A percentile compares a stretch with the other conserved stretches of the same genome.
Evolutionary conservation across 169 alveolate species (phyloP).

Genomic region (Cardiosporidium cionae): DNA sequence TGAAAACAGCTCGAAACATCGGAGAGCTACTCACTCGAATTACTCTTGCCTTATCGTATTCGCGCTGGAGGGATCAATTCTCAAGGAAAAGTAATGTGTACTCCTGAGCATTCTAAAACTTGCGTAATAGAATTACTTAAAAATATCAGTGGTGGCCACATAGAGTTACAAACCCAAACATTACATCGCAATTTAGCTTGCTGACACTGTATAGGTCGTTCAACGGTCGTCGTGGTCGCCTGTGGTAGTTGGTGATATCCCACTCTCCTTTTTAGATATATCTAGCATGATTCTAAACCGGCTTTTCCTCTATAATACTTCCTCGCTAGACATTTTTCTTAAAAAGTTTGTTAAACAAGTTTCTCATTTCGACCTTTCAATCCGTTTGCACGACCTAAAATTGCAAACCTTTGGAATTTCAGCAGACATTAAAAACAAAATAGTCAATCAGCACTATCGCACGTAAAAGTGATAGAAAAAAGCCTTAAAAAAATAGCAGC

Average conservation of each 20-base stretch:
- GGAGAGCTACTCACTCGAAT: no score
- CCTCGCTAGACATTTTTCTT: slow-evolving; percentile 42
- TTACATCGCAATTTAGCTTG: no score
- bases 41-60: background rate
- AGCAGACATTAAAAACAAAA: slow-evolving; percentile 14
- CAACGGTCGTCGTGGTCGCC: slow-evolving; percentile 36
- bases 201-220: no score
- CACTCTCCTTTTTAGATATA: slow-evolving; percentile 30
- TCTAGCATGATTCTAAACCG: slow-evolving; percentile 33
- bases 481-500: no score
- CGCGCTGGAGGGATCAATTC: background rate
- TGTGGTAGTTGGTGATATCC: slow-evolving; percentile 40
- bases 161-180: no score
- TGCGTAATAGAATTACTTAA: no score
- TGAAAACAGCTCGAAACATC: no score
- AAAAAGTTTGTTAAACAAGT: slow-evolving; percentile 34
- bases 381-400: slow-evolving; percentile 29
- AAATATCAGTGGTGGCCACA: no score
- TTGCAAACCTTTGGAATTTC: slow-evolving; percentile 37
- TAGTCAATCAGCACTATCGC: no score
- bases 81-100: background rate
- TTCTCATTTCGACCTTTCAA: slow-evolving; percentile 40
- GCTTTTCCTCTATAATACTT: slow-evolving; percentile 27
- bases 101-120: no score
- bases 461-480: no score